A percentile compares a stretch with the other conserved stretches of the same genome.
phyloP scores from a whole-genome alignment of 2,329 filamentous ascomycete genomes.

The Ceratocystis huliohia region DNA sequence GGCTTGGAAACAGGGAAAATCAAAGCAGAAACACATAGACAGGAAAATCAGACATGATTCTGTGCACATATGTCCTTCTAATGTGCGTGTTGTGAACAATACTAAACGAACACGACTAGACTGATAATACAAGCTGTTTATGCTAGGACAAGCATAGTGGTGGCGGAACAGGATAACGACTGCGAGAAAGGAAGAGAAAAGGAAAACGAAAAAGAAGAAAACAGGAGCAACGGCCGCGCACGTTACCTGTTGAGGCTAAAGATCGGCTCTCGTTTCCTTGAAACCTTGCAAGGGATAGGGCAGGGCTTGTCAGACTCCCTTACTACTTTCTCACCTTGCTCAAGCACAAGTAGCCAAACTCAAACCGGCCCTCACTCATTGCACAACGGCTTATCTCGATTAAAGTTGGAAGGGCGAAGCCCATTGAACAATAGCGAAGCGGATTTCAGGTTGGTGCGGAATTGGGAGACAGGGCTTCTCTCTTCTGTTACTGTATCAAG shows the following conservation, averaged over 20 bases:
- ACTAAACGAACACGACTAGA: neutral
- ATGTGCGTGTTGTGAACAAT: neutral
- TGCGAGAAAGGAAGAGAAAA: too few relatives aligned
- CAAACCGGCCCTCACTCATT: neutral
- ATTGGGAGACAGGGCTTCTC: too few relatives aligned
- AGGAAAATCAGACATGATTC: neutral
- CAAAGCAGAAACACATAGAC: neutral
- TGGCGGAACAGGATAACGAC: too few relatives aligned
- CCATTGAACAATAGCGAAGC: too few relatives aligned
- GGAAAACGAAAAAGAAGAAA: neutral
- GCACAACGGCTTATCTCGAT: conserved; percentile 2
- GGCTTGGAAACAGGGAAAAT: neutral
- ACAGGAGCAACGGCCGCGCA: neutral
- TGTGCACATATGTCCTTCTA: too few relatives aligned
- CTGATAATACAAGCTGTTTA: too few relatives aligned
- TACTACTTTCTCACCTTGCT: neutral
- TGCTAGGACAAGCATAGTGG: neutral
- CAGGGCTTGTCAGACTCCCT: neutral
- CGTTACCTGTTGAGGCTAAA: neutral
- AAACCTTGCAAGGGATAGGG: neutral
- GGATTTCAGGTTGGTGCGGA: too few relatives aligned
- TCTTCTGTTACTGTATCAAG: too few relatives aligned
- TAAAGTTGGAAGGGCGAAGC: neutral
- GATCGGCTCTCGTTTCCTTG: neutral
- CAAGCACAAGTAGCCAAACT: neutral